These are phyloP conservation scores for Brassica carinata DNA, from an alignment of 345 rosid genomes.

Conservation along the genomic window DNA sequence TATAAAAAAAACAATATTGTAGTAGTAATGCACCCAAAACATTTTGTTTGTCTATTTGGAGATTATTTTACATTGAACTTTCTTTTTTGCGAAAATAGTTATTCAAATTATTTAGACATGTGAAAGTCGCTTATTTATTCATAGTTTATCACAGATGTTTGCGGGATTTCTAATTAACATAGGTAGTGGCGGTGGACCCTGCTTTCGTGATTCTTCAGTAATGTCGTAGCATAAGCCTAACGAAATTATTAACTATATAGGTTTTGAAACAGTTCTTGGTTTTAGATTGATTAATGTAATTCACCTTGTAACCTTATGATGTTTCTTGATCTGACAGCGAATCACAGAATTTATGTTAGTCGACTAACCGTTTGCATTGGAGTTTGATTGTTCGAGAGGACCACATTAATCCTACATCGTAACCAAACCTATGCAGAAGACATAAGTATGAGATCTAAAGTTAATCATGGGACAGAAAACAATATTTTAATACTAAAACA, in stretches of 20 bases:
- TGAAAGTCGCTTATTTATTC: conserved; percentile 19
- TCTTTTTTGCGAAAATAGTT: neutral
- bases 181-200: neutral
- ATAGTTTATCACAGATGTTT: neutral
- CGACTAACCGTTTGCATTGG: conserved; percentile 1
- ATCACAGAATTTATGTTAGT: conserved; percentile 12
- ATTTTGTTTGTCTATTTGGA: conserved; percentile 22
- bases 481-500: too few species aligned
- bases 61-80: neutral
- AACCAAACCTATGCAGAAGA: neutral
- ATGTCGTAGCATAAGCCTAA: neutral
- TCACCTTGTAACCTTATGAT: conserved; percentile 1
- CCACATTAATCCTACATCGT: conserved; percentile 17
- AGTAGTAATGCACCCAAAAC: conserved; percentile 16
- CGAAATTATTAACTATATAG: neutral
- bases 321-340: conserved; percentile 15
- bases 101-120: neutral
- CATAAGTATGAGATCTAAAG: neutral
- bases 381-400: conserved; percentile 6
- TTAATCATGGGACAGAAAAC: neutral
- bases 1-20: conserved; percentile 12
- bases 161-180: neutral
- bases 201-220: neutral
- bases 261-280: too few species aligned
- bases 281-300: neutral